Evolutionary conservation across 2,329 filamentous ascomycete species (phyloP).

Genomic region (Zopfia rhizophila): DNA sequence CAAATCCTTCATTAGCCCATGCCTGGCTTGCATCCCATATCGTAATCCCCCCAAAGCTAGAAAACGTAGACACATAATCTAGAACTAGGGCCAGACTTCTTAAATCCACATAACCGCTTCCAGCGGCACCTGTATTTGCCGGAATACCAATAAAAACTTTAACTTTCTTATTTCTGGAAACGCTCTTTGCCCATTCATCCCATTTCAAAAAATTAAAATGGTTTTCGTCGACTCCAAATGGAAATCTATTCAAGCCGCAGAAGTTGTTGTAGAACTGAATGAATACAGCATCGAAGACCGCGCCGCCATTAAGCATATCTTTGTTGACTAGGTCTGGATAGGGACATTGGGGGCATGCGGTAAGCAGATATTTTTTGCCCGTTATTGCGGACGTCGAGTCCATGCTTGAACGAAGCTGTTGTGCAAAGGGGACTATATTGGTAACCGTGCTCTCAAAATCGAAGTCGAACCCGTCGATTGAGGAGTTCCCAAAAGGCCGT

Average conservation of each 20-base stretch:
- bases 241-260: slow-evolving; percentile 69
- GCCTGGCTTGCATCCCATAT: no score
- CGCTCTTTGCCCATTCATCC: slow-evolving; percentile 71
- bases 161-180: slow-evolving; percentile 67
- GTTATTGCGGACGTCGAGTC: slow-evolving; percentile 58
- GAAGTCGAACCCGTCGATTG: slow-evolving; percentile 79
- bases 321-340: slow-evolving; percentile 71
- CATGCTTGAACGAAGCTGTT: slow-evolving; percentile 66
- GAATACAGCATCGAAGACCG: slow-evolving; percentile 69
- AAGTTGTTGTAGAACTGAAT: slow-evolving; percentile 76
- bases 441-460: slow-evolving; percentile 72
- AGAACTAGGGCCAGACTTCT: no score
- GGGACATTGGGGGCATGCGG: slow-evolving; percentile 73
- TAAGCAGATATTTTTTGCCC: slow-evolving; percentile 65
- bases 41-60: no score
- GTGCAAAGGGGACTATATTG: slow-evolving; percentile 71
- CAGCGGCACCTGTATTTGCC: slow-evolving; percentile 61
- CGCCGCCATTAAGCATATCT: slow-evolving; percentile 62
- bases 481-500: slow-evolving; percentile 72
- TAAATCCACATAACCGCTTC: slow-evolving; percentile 67
- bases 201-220: slow-evolving; percentile 71
- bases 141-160: slow-evolving; percentile 72
- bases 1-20: no score
- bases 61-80: no score
- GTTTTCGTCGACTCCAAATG: slow-evolving; percentile 14